Conservation (phyloP, 1,139 yeast species). For the Keqinozyma sinolaborantium region DNA sequence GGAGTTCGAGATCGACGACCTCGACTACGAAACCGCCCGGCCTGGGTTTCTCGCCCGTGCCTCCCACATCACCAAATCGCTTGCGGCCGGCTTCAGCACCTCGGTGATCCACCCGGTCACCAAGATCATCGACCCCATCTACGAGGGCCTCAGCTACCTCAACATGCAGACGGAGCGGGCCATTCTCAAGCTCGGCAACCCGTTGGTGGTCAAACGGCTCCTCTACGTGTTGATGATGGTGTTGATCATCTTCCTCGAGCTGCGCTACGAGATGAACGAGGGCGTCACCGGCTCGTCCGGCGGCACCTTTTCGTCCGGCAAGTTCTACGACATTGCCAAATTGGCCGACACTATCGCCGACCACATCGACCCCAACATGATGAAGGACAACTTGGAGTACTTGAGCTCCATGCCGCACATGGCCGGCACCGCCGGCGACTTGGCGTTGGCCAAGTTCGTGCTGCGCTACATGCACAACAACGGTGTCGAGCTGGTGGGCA, state of each 20-base stretch:
- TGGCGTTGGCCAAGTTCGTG: conserved; percentile 64
- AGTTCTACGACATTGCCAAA: conserved; percentile 57
- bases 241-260: conserved; percentile 50
- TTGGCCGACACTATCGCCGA: conserved; percentile 46
- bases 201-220: conserved; percentile 75
- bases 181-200: conserved; percentile 73
- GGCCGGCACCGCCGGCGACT: conserved; percentile 86
- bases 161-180: conserved; percentile 50
- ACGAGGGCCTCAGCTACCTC: conserved; percentile 49
- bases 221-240: conserved; percentile 67
- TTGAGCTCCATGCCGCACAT: conserved; percentile 80
- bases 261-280: conserved; percentile 52
- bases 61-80: conserved; percentile 25
- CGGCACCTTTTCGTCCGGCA: conserved; percentile 51
- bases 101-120: conserved; percentile 52
- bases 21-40: conserved; percentile 12
- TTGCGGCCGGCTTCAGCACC: conserved; percentile 37
- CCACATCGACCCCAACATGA: conserved; percentile 51
- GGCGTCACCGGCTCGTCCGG: conserved; percentile 39
- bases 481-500: conserved; percentile 51
- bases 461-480: conserved; percentile 53
- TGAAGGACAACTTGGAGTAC: conserved; percentile 73
- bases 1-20: conserved; percentile 43
- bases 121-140: conserved; percentile 64
- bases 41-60: conserved; percentile 28